Percentiles rank a stretch among this genome's conserved stretches.
These are phyloP conservation scores for Penicillium sp. DNA, from an alignment of 2,329 filamentous ascomycete species.

Conservation along the genomic window DNA sequence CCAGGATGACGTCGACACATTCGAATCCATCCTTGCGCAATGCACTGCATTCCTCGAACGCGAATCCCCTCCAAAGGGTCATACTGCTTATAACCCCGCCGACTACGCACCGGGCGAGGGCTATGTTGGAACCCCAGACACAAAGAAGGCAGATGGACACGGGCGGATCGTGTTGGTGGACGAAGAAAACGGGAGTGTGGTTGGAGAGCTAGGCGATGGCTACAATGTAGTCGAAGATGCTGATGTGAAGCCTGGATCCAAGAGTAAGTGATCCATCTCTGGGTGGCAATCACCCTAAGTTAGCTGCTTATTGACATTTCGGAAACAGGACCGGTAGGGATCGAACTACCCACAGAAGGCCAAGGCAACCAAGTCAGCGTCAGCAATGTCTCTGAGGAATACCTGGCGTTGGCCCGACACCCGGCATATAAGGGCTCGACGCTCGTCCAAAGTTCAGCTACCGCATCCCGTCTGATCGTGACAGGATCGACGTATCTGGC, in stretches of 20 bases:
- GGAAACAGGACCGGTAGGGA: slow-evolving; percentile 46
- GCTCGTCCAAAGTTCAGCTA: slow-evolving; percentile 79
- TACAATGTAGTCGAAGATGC: slow-evolving; percentile 76
- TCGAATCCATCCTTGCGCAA: slow-evolving; percentile 96
- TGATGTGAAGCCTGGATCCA: slow-evolving; percentile 76
- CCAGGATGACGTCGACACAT: slow-evolving; percentile 92
- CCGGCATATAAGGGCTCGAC: slow-evolving; percentile 88
- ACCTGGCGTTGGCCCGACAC: slow-evolving; percentile 73
- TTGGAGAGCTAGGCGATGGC: slow-evolving; percentile 82
- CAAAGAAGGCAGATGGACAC: slow-evolving; percentile 38
- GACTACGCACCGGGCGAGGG: slow-evolving; percentile 75
- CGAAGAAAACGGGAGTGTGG: slow-evolving; percentile 92
- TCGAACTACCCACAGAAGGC: slow-evolving; percentile 46
- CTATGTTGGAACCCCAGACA: slow-evolving; percentile 54
- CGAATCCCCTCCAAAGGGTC: slow-evolving; percentile 56
- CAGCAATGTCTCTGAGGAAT: slow-evolving; percentile 52
- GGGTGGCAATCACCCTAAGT: not conserved
- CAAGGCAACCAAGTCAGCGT: slow-evolving; percentile 48
- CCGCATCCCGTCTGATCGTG: slow-evolving; percentile 86
- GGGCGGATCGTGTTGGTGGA: slow-evolving; percentile 90
- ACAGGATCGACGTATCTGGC: slow-evolving; percentile 78
- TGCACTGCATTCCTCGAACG: slow-evolving; percentile 94
- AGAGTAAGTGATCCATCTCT: slow-evolving; percentile 58
- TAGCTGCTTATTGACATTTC: slow-evolving; percentile 11
- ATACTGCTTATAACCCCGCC: slow-evolving; percentile 68